Evolutionary conservation across 2,329 filamentous ascomycete genomes (phyloP).

Genomic region (Cordyceps militaris): DNA sequence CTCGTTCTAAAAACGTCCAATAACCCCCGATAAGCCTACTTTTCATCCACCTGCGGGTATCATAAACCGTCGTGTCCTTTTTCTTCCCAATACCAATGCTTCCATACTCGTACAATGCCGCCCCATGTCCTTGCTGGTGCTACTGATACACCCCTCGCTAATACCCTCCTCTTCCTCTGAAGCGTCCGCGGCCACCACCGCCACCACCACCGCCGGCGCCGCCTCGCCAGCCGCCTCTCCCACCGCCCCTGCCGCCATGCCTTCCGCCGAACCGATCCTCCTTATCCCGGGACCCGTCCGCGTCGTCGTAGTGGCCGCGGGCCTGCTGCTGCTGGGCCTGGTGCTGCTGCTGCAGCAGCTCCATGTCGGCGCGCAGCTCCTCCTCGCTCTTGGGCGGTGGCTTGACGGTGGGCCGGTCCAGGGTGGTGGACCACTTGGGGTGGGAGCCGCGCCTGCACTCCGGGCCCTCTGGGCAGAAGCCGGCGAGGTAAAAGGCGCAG

Average conservation of each 20-base stretch:
- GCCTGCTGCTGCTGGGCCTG: constrained; percentile 22
- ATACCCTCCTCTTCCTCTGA: constrained; percentile 29
- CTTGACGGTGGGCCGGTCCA: constrained; percentile 69
- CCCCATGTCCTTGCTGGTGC: not conserved
- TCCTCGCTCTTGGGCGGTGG: constrained; percentile 51
- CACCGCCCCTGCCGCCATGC: constrained; percentile 29
- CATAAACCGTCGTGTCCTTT: not conserved
- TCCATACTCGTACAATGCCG: not conserved
- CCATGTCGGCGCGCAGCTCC: constrained; percentile 25
- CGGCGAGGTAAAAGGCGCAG: constrained; percentile 81
- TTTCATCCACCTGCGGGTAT: constrained; percentile 5
- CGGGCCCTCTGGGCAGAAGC: constrained; percentile 82
- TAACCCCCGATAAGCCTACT: not conserved
- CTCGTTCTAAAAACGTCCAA: not conserved
- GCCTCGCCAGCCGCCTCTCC: constrained; percentile 34
- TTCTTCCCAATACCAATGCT: not conserved
- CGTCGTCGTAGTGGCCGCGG: constrained; percentile 26
- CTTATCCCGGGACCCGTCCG: constrained; percentile 19
- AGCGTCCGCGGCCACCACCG: constrained; percentile 24
- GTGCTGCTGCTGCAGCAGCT: constrained; percentile 32
- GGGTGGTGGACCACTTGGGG: constrained; percentile 69
- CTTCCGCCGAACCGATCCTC: constrained; percentile 20
- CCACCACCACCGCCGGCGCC: not conserved
- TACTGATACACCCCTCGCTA: not conserved
- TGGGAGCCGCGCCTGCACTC: constrained; percentile 76